Evolutionary conservation across 2,329 filamentous ascomycete species (phyloP).

Genomic region (Capronia epimyces): DNA sequence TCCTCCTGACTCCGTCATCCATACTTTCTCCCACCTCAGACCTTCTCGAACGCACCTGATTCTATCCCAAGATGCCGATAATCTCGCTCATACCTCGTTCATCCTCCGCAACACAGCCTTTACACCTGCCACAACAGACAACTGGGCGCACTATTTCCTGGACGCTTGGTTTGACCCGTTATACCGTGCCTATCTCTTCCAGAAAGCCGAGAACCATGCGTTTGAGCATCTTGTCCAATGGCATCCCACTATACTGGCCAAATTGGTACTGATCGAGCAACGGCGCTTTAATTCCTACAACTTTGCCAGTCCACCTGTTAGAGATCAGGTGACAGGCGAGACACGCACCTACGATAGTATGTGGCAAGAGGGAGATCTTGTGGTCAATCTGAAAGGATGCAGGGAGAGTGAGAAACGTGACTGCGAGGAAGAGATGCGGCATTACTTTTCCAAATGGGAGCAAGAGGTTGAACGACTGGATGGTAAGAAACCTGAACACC

Average conservation of each 20-base stretch:
- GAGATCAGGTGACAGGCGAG: slow-evolving; percentile 33
- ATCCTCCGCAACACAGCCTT: slow-evolving; percentile 53
- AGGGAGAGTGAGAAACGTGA: slow-evolving; percentile 50
- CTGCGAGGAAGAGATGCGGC: slow-evolving; percentile 66
- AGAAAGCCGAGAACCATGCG: slow-evolving; percentile 87
- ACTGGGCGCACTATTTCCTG: slow-evolving; percentile 87
- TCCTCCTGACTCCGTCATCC: slow-evolving; percentile 93
- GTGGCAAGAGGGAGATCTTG: slow-evolving; percentile 79
- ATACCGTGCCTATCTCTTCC: slow-evolving; percentile 91
- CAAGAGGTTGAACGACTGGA: slow-evolving; percentile 30
- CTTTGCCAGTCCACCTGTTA: slow-evolving; percentile 30
- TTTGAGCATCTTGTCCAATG: slow-evolving; percentile 88
- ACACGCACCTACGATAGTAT: slow-evolving; percentile 48
- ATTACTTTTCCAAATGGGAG: slow-evolving; percentile 45
- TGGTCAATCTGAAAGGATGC: slow-evolving; percentile 74
- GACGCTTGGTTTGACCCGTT: slow-evolving; percentile 96
- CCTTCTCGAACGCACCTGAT: slow-evolving; percentile 74
- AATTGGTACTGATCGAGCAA: slow-evolving; percentile 84
- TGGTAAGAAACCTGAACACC: slow-evolving; percentile 14
- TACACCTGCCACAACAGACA: slow-evolving; percentile 45
- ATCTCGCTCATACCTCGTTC: slow-evolving; percentile 70
- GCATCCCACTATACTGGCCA: slow-evolving; percentile 92
- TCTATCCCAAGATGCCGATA: slow-evolving; percentile 76
- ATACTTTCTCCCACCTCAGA: slow-evolving; percentile 78
- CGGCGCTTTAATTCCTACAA: slow-evolving; percentile 75